Base-by-base conservation (phyloP, 768 basidiomycete species). In the Dendrothele bispora region DNA sequence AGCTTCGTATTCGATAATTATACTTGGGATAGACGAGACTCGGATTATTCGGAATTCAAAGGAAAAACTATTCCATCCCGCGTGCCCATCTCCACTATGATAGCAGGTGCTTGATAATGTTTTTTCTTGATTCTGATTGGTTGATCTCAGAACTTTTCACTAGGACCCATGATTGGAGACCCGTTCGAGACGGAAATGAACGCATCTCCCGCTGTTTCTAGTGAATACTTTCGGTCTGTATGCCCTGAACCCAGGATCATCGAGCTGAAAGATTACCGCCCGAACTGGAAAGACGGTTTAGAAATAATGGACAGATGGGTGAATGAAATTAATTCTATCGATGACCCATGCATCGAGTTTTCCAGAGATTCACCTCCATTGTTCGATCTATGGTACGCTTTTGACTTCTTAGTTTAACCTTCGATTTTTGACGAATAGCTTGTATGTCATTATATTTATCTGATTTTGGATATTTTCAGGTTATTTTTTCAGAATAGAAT, bases 1-100 rank as follows among this genome's bases (percentile, higher is more conserved):
- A 80, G 78, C 3, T 76, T 77, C 34, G 83, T 83, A 7, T 82
- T 80, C 55, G 71, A 82, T 45, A 77, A 84, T 41, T 82, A 79
- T 52, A 78, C 79, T 0, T 84, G 82, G 83, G 61, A 70, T 2
- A 62, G 61, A 4, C 64, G 71, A 8, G 64, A 65, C 0, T 62
- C 63, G 7, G 71, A 75, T 7, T 79, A 77, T 39, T 66, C 71
- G 1, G 63, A 66, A 1, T 84, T 57, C 58, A 74, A 78, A 44
- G 77, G 74, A n/a, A 75, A 72, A 35, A 51, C 62, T 4, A 78
- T 80, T 48, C 78, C 82, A 22, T 70, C 78, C 1, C 73, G 71
- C 0, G 75, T 82, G 32, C 83, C 83, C 3, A 56, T 83, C 11
- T 76, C 79, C 1, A 74, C 75, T 1, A 61, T 83, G 50, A 61